phyloP scores from a whole-genome alignment of 441 rosid species.

The Dalechampia spathulata region DNA sequence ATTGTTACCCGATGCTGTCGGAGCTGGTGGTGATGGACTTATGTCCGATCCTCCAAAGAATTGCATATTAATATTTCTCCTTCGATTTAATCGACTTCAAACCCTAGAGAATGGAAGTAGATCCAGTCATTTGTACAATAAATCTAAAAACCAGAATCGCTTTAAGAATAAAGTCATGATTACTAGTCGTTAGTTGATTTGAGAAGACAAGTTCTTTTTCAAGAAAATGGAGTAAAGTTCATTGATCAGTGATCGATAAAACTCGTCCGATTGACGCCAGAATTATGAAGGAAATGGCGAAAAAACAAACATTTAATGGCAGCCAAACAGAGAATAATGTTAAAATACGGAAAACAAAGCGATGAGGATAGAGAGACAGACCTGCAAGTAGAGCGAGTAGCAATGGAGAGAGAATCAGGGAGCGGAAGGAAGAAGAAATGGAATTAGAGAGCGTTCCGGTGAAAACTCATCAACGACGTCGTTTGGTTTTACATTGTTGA shows the following conservation, averaged over 20 bases:
- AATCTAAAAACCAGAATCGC: no score
- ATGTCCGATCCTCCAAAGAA: slow-evolving; percentile 91
- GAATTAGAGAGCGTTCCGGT: no score
- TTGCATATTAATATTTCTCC: slow-evolving; percentile 38
- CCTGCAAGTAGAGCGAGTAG: not conserved
- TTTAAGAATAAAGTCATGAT: no score
- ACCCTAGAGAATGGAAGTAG: slow-evolving; percentile 6
- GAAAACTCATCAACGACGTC: no score
- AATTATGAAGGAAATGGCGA: no score
- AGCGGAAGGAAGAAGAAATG: not conserved
- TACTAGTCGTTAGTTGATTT: no score
- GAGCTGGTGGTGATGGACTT: slow-evolving; percentile 68
- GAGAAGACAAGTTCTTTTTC: no score
- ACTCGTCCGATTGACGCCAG: no score
- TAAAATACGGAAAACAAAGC: not conserved
- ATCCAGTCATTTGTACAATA: slow-evolving; percentile 1
- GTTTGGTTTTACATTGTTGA: no score
- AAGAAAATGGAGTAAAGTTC: no score
- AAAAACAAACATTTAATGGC: not conserved
- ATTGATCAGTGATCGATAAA: no score
- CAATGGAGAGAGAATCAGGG: not conserved
- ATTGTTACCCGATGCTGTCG: slow-evolving; percentile 64
- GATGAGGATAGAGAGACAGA: not conserved
- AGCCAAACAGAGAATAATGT: not conserved
- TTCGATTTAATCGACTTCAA: not conserved